Evolutionary conservation across 148 eudicot species (phyloP), one percentile per base, ranked within the genome.

Genomic region (Cornus florida): DNA sequence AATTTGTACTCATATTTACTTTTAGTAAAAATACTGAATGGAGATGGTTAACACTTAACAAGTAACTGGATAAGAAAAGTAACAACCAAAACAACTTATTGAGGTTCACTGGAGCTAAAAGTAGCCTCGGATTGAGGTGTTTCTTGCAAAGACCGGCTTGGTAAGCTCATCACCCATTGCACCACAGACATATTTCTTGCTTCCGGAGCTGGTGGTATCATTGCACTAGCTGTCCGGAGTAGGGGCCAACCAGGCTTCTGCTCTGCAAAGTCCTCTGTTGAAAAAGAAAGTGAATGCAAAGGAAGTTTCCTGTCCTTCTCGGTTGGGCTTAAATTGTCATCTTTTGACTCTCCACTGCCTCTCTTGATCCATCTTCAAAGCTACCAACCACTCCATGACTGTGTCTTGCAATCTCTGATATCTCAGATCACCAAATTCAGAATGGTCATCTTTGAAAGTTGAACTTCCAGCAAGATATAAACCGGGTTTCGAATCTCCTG

Each of bases 121-220:
- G 79, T 77, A 2, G 80, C 71, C 48, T 72, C 67, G 69, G 87
- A 81, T 43, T 79, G 86, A 71, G 95, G 91, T 70, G 87, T 82
- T 8, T 88, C 93, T 3, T 88, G 90, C 60, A 84, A 82, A 32
- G 93, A 83, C 31, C 99, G 85, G 79, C 81, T 79, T 8, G 99
- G 99, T 66, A 97, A 87, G 84, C 79, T 90, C 97, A 97, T 90
- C 1, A 89, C 99, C 99, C 99, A 97, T 70, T 91, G 88, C 71
- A 97, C 94, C 72, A 97, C 97, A 10, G 99, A 90, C 97, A 94
- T 88, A 76, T 94, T 89, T 84, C 98, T 92, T 14, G 92, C 90
- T 69, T 89, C 90, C 9, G 79, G 66, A 0, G 87, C 81, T 28
- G 70, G 86, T 71, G 86, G 88, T 48, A 87, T 84, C 1, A 87